Percentiles rank a stretch among this genome's conserved stretches.
These are phyloP conservation scores for Stentor roeselii DNA, from an alignment of 73 alveolate species.

Conservation along the genomic window DNA sequence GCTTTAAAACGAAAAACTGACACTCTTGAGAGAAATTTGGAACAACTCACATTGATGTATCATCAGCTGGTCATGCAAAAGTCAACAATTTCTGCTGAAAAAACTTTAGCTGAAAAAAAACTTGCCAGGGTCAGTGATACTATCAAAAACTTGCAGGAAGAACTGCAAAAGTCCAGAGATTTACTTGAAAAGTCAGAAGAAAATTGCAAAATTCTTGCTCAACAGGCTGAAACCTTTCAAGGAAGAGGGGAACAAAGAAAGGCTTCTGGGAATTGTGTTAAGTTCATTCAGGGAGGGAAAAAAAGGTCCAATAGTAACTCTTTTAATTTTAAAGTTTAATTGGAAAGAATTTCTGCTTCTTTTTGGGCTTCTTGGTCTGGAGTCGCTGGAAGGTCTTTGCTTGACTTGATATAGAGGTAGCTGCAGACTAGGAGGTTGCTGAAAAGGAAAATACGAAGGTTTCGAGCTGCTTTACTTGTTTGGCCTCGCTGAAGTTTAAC, in stretches of 20 bases:
- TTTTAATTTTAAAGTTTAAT: no score
- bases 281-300: background rate
- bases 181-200: background rate
- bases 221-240: background rate
- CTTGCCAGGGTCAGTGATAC: conserved; percentile 6
- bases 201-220: background rate
- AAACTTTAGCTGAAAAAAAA: conserved; percentile 21
- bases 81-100: conserved; percentile 2
- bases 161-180: background rate
- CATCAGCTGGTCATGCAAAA: conserved; percentile 7
- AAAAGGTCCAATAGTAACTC: no score
- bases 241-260: background rate
- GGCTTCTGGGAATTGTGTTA: background rate
- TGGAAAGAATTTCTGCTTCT: no score
- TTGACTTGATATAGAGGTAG: no score
- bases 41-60: conserved; percentile 33
- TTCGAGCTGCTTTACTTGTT: no score
- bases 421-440: no score
- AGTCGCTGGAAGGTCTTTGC: no score
- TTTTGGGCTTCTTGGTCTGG: no score
- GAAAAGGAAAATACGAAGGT: no score
- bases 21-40: conserved; percentile 26
- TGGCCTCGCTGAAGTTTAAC: no score
- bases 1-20: conserved; percentile 1
- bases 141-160: background rate